These are phyloP conservation scores for Polyporus tsugae DNA, from an alignment of 1,284 basidiomycete genomes.

Conservation along the genomic window DNA sequence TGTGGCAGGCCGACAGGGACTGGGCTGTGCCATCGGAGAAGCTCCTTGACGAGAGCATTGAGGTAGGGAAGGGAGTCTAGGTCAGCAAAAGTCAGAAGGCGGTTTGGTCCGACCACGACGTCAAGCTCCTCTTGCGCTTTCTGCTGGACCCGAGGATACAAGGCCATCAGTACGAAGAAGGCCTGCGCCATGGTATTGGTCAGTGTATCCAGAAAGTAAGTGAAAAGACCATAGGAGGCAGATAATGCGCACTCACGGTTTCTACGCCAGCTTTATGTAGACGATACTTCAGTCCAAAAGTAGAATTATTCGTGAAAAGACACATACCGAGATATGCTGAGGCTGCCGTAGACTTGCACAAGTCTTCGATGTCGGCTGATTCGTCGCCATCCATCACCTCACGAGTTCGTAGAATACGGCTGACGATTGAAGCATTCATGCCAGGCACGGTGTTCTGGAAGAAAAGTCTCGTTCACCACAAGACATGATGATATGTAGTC, in stretches of 20 bases:
- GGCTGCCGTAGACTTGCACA: not conserved
- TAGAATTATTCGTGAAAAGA: not conserved
- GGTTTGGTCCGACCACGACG: slow-evolving; percentile 35
- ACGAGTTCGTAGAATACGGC: not conserved
- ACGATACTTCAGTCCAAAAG: too few relatives aligned
- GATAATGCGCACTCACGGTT: not conserved
- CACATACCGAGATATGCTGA: slow-evolving; percentile 9
- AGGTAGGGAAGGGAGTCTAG: slow-evolving; percentile 40
- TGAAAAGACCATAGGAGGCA: not conserved
- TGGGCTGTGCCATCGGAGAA: slow-evolving; percentile 40
- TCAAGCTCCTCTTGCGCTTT: slow-evolving; percentile 45
- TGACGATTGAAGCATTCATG: not conserved
- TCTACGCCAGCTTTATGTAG: not conserved
- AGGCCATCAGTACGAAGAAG: slow-evolving; percentile 42
- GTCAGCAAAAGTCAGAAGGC: slow-evolving; percentile 43
- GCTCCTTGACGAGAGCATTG: slow-evolving; percentile 42
- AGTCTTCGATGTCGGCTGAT: not conserved
- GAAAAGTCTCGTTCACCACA: not conserved
- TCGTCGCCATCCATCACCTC: not conserved
- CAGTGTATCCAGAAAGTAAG: not conserved
- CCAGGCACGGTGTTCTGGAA: not conserved
- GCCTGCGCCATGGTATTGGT: slow-evolving; percentile 17
- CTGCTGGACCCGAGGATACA: slow-evolving; percentile 39
- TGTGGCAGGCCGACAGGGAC: slow-evolving; percentile 25
- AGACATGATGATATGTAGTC: not conserved